Percentiles rank a stretch among this genome's conserved stretches.
These are phyloP conservation scores for Calcarisporium arbuscula DNA, from an alignment of 2,329 filamentous ascomycete species.

Conservation along the genomic window DNA sequence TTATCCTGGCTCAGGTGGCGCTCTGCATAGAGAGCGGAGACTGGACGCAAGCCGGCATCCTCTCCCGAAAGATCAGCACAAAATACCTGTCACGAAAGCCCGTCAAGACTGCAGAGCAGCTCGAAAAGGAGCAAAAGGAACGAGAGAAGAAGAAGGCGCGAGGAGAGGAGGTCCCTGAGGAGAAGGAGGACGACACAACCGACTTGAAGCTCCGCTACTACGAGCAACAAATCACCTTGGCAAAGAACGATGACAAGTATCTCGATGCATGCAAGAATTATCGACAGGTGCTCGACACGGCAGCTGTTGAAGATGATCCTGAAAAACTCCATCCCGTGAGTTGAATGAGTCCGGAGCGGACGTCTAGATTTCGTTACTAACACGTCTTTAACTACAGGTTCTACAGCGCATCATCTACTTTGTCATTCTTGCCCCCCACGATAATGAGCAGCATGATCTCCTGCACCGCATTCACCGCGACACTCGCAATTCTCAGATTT, in stretches of 20 bases:
- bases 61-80: conserved; percentile 95
- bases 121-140: conserved; percentile 86
- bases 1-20: conserved; percentile 90
- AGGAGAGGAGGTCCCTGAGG: conserved; percentile 71
- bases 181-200: conserved; percentile 82
- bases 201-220: conserved; percentile 95
- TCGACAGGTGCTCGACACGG: conserved; percentile 91
- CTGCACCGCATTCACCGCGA: conserved; percentile 89
- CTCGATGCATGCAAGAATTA: conserved; percentile 98
- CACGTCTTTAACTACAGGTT: conserved; percentile 45
- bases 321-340: conserved; percentile 78
- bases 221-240: conserved; percentile 91
- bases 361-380: neutral
- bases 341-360: conserved; percentile 6
- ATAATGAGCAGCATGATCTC: conserved; percentile 97
- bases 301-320: conserved; percentile 86
- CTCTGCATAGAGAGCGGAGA: conserved; percentile 94
- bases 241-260: conserved; percentile 97
- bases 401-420: conserved; percentile 97
- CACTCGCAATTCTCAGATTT: conserved; percentile 68
- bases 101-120: conserved; percentile 82
- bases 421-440: conserved; percentile 89
- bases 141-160: conserved; percentile 78
- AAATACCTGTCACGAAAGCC: conserved; percentile 84
- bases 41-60: conserved; percentile 91